Percentiles rank a stretch among this genome's conserved stretches.
These are phyloP conservation scores for Phaseolus lunatus DNA, from an alignment of 306 rosid species.

Conservation along the genomic window DNA sequence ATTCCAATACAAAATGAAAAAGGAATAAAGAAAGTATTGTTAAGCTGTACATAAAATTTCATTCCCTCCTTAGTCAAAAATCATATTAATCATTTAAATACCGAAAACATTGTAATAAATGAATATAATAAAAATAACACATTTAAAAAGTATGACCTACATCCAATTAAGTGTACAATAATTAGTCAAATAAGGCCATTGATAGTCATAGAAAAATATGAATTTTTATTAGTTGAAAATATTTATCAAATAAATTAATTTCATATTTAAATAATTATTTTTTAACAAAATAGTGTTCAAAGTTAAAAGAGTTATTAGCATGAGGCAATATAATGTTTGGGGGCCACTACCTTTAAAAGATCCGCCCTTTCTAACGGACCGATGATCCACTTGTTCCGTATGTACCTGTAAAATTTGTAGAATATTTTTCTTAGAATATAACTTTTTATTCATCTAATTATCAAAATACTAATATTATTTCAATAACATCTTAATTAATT, in stretches of 20 bases:
- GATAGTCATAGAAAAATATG: neutral
- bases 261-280: neutral
- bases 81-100: neutral
- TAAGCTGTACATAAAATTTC: neutral
- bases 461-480: neutral
- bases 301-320: neutral
- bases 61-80: neutral
- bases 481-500: neutral
- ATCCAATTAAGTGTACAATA: neutral
- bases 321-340: neutral
- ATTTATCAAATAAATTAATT: neutral
- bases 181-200: neutral
- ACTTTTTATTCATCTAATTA: neutral
- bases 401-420: neutral
- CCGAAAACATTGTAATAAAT: neutral
- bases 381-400: conserved; percentile 11
- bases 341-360: conserved; percentile 20
- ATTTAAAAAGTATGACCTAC: neutral
- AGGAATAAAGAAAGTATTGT: conserved; percentile 1
- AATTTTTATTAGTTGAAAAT: neutral
- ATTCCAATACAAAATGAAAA: neutral
- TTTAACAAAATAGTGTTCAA: neutral
- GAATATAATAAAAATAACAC: neutral
- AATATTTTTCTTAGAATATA: neutral
- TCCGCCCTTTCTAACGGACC: neutral